Evolutionary conservation across 2,329 filamentous ascomycete genomes (phyloP).

Genomic region (Cladophialophora chaetospira): DNA sequence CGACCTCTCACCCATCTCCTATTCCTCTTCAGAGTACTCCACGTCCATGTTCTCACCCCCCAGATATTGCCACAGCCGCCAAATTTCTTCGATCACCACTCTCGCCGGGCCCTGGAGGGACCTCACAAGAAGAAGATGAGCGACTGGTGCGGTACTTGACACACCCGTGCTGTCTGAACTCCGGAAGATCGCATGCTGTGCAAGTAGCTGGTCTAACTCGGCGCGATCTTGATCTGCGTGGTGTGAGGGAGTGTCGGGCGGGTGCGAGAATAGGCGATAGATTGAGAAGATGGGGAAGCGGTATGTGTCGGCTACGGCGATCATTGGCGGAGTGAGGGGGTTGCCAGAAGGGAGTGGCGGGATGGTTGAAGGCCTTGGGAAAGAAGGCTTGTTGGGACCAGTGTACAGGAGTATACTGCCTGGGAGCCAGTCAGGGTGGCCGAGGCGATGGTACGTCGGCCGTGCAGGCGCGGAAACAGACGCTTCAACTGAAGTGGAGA

Average conservation of each 20-base stretch:
- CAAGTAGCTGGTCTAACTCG: neutral
- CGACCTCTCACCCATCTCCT: neutral
- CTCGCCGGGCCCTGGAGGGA: constrained; percentile 12
- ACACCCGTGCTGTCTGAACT: neutral
- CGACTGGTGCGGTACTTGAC: no score
- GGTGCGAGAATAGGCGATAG: constrained; percentile 11
- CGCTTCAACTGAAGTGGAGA: neutral
- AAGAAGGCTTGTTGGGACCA: constrained; percentile 11
- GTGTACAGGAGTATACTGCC: constrained; percentile 23
- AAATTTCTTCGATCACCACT: constrained; percentile 26
- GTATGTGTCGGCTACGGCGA: constrained; percentile 17
- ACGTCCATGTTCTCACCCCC: constrained; percentile 20
- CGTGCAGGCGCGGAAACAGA: neutral
- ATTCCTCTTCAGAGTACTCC: neutral
- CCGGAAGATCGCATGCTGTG: neutral
- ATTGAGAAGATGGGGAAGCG: constrained; percentile 30
- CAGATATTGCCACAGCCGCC: constrained; percentile 32
- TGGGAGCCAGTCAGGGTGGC: constrained; percentile 14
- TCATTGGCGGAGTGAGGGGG: constrained; percentile 27
- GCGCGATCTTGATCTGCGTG: neutral
- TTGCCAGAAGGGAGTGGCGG: constrained; percentile 11
- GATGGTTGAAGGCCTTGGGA: neutral
- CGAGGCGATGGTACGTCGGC: constrained; percentile 3
- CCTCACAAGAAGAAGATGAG: constrained; percentile 25
- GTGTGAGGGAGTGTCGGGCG: neutral